Evolutionary conservation across 495 filamentous ascomycete genomes (phyloP), one percentile per base, ranked within the genome.

Genomic region (Penicillium macrosclerotiorum): DNA sequence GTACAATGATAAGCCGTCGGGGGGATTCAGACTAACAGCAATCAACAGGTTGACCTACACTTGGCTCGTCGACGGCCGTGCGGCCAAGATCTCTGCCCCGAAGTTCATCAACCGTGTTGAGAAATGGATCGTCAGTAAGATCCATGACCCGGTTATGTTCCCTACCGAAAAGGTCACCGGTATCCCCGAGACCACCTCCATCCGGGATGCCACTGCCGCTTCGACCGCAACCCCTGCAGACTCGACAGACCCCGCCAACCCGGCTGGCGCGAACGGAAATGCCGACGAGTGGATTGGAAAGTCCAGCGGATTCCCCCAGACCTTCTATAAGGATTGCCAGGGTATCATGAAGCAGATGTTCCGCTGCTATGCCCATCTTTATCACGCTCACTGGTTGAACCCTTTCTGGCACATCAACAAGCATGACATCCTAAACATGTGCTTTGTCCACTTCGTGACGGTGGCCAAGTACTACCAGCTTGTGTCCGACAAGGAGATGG

Each of bases 331-430:
- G 52, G 89, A 95, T 54, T 88, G 87, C 71, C 84, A 88, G 67
- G 89, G 83, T 49, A 92, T 95, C 56, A 94, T 91, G 77, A 84
- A 90, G 52, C 91, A 96, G 69, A 96, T 96, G 86, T 93, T 95
- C 77, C 89, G 91, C 27, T 89, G 91, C 64, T 96, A 96, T 55
- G 85, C 89, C 25, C 91, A 96, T 69, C 75, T 92, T 20, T 92
- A 92, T 72, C 88, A 88, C 74, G 81, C 82, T 6, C 88, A 92
- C 69, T 92, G 85, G 72, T 59, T 83, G 42, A 84, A 89, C 38
- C 87, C 86, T 8, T 89, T 89, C 68, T 92, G 87, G 73, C 85
- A 92, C 55, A 77, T 91, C 44, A 87, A 83, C 67, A 79, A 85
- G 40, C 83, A 89, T 57, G 88, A 89, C 70, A 84, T 89, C 54